Base-by-base conservation (phyloP, 2,329 filamentous ascomycete genomes). In the Cercospora beticola region DNA sequence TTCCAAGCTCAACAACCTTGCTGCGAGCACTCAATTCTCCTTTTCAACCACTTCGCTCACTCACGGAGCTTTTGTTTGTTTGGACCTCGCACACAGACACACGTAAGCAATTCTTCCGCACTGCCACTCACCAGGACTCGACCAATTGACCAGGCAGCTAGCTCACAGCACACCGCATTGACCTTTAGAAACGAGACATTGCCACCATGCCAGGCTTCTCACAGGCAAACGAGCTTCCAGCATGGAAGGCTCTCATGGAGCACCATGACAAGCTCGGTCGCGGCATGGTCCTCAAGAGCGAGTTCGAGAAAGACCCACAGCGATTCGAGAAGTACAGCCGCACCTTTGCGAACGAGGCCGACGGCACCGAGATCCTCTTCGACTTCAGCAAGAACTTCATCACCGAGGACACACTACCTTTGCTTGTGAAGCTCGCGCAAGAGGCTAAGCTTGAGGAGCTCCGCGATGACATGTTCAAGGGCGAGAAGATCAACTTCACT, bases 361-460 rank as follows among this genome's bases (percentile, higher is more conserved):
- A 96, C 78, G 87, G 86, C 77, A 90, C 89, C 75, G 93, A 97
- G 73, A 95, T 96, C 77, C 88, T 99, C 72, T 99, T 98, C 82
- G 95, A 99, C 83, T 99, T 97, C 84, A 95, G 91, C 85, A 99
- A 99, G 89, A 99, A 99, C 88, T 94, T 99, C 82, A 82, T 98
- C 77, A 95, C 91, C 71, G 92, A 97, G 75, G 94, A 98, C 83
- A 98, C 94, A 4, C 85, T 98, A 62, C 86, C 90, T 73, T 87
- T 97, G 61, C 88, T 99, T 64, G 86, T 96, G 76, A 90, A 97
- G 85, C 89, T 99, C 30, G 95, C 95, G 72, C 90, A 94, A 83
- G 92, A 98, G 84, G 93, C 94, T 73, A 90, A 90, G 74, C 82
- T 99, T 46, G 94, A 97, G 86, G 88, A 96, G 85, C 92, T 97